Evolutionary conservation across 345 rosid genomes (phyloP).

Genomic region (Syzygium aromaticum): DNA sequence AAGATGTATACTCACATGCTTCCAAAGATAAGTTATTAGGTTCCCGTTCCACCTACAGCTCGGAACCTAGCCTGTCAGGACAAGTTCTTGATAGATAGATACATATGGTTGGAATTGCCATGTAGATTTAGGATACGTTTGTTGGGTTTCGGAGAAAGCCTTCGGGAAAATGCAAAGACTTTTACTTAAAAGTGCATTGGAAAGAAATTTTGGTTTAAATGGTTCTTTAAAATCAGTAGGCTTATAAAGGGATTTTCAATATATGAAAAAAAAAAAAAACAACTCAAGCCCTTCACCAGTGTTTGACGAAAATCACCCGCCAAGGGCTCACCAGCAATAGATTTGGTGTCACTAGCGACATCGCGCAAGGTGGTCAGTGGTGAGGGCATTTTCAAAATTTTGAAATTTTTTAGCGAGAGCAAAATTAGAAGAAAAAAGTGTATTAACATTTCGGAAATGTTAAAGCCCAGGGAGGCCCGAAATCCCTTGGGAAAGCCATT

Average conservation of each 20-base stretch:
- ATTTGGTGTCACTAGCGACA: accelerated
- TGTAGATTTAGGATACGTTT: not conserved
- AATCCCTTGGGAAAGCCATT: accelerated
- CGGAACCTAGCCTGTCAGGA: too few species aligned
- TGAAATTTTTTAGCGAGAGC: not conserved
- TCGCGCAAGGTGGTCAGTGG: accelerated
- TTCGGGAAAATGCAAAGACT: too few species aligned
- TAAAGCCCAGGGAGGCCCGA: not conserved
- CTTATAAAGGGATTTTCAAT: not conserved
- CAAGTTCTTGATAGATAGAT: not conserved
- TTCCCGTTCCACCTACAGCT: too few species aligned
- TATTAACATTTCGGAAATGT: not conserved
- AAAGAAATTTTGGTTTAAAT: too few species aligned
- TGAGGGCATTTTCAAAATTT: not conserved
- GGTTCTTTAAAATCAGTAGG: not conserved
- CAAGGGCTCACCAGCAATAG: accelerated
- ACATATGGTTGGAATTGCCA: not conserved
- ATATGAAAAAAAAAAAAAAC: too few species aligned
- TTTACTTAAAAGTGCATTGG: too few species aligned
- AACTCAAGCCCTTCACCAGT: not conserved
- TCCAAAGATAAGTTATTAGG: not conserved
- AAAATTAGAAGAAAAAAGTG: not conserved
- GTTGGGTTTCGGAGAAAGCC: too few species aligned
- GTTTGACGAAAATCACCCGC: not conserved
- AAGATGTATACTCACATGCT: not conserved